Percentiles rank a stretch among this genome's conserved stretches.
Evolutionary conservation across 441 rosid genomes (phyloP).

Genomic region (Codiaeum variegatum): DNA sequence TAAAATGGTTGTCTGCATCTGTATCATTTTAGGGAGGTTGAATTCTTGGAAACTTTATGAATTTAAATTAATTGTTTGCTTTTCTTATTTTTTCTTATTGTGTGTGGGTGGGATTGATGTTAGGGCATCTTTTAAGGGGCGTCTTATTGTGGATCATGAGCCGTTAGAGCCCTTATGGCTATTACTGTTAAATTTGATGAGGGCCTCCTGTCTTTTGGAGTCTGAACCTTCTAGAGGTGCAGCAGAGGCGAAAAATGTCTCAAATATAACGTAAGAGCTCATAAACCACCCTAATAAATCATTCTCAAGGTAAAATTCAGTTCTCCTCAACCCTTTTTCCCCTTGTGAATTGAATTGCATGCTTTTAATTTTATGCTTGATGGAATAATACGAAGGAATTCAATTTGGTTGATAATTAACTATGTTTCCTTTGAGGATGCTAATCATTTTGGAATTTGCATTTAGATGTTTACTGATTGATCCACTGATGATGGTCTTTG

Average conservation of each 20-base stretch:
- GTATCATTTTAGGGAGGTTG: no score
- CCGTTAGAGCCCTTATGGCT: constrained; percentile 89
- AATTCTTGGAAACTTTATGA: no score
- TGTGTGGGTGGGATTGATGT: background rate
- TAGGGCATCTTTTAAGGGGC: constrained; percentile 86
- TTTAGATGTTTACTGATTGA: background rate
- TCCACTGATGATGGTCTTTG: background rate
- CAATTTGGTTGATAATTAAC: background rate
- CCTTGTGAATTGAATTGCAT: background rate
- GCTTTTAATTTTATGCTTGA: background rate
- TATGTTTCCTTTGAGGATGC: background rate
- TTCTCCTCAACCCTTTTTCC: background rate
- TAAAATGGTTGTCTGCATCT: no score
- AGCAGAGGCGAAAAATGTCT: constrained; percentile 33
- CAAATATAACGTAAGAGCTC: constrained; percentile 48
- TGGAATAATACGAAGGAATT: background rate
- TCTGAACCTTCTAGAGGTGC: constrained; percentile 54
- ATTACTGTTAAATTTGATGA: constrained; percentile 60
- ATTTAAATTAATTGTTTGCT: no score
- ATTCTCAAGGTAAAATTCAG: constrained; percentile 54
- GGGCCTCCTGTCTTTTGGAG: constrained; percentile 40
- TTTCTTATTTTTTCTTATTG: constrained; percentile 1
- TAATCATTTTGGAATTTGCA: background rate
- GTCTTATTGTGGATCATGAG: constrained; percentile 88
- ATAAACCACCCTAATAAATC: constrained; percentile 47